Evolutionary conservation across 164 flowering plant species (phyloP).

Genomic region (Buxus sempervirens): DNA sequence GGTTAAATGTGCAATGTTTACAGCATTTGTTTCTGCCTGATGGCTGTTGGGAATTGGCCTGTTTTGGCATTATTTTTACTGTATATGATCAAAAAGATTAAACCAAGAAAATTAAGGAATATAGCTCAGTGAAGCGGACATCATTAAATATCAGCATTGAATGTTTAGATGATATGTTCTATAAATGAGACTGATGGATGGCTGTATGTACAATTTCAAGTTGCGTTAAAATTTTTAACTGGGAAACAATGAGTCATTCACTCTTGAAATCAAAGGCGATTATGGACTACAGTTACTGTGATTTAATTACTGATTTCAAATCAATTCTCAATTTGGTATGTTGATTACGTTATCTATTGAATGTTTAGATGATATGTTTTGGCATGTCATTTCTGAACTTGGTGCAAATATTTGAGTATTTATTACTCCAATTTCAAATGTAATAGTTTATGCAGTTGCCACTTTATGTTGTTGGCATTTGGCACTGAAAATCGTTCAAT

Average conservation of each 20-base stretch:
- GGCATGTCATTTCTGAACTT: too few relatives aligned
- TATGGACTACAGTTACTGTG: background rate
- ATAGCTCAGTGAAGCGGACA: background rate
- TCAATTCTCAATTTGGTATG: too few relatives aligned
- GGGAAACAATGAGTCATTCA: background rate
- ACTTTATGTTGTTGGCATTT: background rate
- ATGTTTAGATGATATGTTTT: too few relatives aligned
- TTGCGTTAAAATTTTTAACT: background rate
- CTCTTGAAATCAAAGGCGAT: background rate
- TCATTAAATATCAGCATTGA: background rate
- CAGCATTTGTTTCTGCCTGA: background rate
- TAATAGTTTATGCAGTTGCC: background rate
- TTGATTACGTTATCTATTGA: too few relatives aligned
- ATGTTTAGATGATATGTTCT: background rate
- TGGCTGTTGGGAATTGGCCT: background rate
- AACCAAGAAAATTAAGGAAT: background rate
- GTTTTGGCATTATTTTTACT: too few relatives aligned
- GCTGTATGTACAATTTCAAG: background rate
- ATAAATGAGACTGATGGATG: too few relatives aligned
- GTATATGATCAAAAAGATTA: too few relatives aligned
- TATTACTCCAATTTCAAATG: background rate
- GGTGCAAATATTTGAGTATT: too few relatives aligned
- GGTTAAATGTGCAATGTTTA: background rate
- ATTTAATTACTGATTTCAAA: too few relatives aligned
- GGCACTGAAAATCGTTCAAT: background rate